phyloP scores from a whole-genome alignment of 2,329 filamentous ascomycete genomes.

The Xylariaceae sp. region DNA sequence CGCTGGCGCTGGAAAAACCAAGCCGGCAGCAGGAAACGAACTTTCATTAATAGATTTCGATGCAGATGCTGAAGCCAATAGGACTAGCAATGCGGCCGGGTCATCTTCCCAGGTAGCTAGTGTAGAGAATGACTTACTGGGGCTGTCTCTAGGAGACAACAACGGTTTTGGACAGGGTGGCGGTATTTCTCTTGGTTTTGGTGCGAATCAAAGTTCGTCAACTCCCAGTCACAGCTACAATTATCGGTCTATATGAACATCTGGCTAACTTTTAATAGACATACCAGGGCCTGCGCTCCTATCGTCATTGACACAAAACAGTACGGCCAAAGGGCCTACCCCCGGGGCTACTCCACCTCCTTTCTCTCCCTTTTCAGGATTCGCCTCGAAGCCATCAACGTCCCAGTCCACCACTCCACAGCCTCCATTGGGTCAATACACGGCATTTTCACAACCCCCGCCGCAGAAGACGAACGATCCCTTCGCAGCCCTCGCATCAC shows the following conservation, averaged over 20 bases:
- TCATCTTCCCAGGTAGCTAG: conserved; percentile 63
- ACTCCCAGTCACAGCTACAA: not conserved
- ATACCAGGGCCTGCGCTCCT: conserved; percentile 69
- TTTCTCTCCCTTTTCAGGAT: conserved; percentile 62
- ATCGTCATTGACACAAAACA: conserved; percentile 67
- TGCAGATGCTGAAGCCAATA: conserved; percentile 60
- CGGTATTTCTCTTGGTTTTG: conserved; percentile 82
- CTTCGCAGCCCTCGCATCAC: conserved; percentile 56
- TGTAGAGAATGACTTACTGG: conserved; percentile 88
- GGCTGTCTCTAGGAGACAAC: conserved; percentile 78
- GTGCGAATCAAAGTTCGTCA: conserved; percentile 69
- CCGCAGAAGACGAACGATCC: conserved; percentile 54
- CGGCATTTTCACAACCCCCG: conserved; percentile 51
- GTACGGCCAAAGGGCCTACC: conserved; percentile 57
- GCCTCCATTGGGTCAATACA: conserved; percentile 54
- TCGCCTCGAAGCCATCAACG: conserved; percentile 54
- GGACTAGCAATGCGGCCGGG: conserved; percentile 47
- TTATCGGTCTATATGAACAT: not conserved
- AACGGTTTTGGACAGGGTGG: conserved; percentile 73
- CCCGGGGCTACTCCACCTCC: conserved; percentile 50
- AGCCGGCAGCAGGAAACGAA: conserved; percentile 68
- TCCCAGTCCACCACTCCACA: conserved; percentile 62
- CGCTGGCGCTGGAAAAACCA: conserved; percentile 62
- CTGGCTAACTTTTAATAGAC: conserved; percentile 50
- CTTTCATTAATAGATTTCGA: conserved; percentile 94